Evolutionary conservation across 1,284 basidiomycete genomes (phyloP), one percentile per base, ranked within the genome.

Genomic region (Moesziomyces antarcticus): DNA sequence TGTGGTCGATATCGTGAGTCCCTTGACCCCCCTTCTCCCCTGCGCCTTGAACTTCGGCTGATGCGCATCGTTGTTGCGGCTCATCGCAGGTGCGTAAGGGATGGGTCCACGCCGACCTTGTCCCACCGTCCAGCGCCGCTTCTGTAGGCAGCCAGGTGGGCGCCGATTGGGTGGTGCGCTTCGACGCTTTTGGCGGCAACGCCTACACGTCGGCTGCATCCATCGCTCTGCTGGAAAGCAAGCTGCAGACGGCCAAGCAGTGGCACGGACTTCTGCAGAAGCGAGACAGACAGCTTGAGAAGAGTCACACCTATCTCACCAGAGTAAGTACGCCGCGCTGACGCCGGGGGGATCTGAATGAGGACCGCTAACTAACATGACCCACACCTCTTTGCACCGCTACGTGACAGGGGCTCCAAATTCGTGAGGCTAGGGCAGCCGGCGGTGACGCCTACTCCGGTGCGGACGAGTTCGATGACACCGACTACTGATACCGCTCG

Each of bases 1-100:
- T 46, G 85, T 93, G 33, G 78, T 91, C 7, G 88, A 87, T 79
- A 93, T 93, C 90, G 92, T 92, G 67, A 56, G 87, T 21, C 13
- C 24, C 21, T 10, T 27, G 9, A 11, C 18, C 16, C 16, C 16
- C 14, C 1, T n/a, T 20, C 11, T 18, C 16, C 25, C 16, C 8
- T 22, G 18, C 21, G 18, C 20, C 5, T n/a, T 27, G 10, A 33
- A 33, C 4, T n/a, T 37, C 25, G n/a, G 30, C n/a, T 30, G 27
- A 20, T n/a, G 8, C 42, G 1, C 7, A 16, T 6, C 30, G 41
- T 24, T 9, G 13, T 11, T 14, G 18, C 9, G 9, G 14, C 18
- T 18, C 24, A 1, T 6, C 27, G 41, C 49, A 72, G 69, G 50
- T 47, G 9, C 60, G 55, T 22, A 74, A 74, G 44, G 56, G 68